Evolutionary conservation across 768 basidiomycete genomes (phyloP).

Genomic region (Kwoniella botswanensis): DNA sequence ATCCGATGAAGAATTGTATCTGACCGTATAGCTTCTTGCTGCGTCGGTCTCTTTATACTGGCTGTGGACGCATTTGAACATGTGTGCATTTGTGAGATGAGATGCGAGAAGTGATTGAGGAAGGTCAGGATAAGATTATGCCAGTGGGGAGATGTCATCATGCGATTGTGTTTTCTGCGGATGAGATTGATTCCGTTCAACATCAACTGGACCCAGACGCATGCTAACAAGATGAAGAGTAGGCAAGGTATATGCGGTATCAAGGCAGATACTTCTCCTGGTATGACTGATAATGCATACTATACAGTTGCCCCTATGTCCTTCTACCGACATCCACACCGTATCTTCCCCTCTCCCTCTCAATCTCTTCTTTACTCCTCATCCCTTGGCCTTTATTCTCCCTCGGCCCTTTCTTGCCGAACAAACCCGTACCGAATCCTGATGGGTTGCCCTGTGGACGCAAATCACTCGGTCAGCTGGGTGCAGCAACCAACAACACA

Average conservation of each 20-base stretch:
- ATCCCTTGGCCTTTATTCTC: slow-evolving; percentile 78
- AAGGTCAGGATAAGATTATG: background rate
- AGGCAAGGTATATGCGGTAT: no score
- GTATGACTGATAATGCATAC: slow-evolving; percentile 1
- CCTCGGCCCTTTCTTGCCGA: slow-evolving; percentile 73
- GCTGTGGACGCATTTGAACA: background rate
- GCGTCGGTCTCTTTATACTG: background rate
- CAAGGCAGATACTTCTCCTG: background rate
- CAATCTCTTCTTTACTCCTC: slow-evolving; percentile 70
- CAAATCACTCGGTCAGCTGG: background rate
- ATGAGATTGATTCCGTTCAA: background rate
- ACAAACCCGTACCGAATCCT: slow-evolving; percentile 71
- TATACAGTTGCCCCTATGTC: slow-evolving; percentile 31
- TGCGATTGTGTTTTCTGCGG: background rate
- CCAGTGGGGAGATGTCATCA: background rate
- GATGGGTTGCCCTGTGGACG: slow-evolving; percentile 48
- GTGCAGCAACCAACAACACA: background rate
- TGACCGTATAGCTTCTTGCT: background rate
- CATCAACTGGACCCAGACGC: no score
- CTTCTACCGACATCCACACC: slow-evolving; percentile 64
- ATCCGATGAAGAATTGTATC: background rate
- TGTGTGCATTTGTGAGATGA: background rate
- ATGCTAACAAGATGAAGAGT: no score
- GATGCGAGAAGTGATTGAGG: background rate
- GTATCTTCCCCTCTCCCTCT: slow-evolving; percentile 81